Base-by-base conservation (phyloP, 2,329 filamentous ascomycete species). In the Microthyrium microscopicum region DNA sequence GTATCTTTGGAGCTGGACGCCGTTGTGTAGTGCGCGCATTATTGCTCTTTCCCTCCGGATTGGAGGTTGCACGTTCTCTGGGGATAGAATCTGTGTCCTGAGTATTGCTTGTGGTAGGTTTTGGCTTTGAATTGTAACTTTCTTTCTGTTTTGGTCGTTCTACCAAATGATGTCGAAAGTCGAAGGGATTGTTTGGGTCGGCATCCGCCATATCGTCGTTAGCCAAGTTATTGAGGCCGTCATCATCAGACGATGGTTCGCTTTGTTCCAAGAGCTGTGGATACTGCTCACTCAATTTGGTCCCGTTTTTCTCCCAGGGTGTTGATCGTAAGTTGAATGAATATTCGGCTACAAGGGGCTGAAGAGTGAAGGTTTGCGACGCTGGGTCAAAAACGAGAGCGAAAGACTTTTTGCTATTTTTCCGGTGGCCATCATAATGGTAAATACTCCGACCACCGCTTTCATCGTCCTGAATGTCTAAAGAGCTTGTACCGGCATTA, bases 321-420 rank as follows among this genome's bases (percentile, higher is more conserved):
- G 73, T 73, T 35, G 67, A 71, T 33, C 70, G 73, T 34, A 93
- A 58, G 53, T 93, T 94, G 76, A 93, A 85, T 47, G 82, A 76
- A 55, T 92, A 78, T 25, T 75, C 74, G n/a, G 75, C 77, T 49
- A 82, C 72, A 35, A 94, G 62, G 33, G 73, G 73, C 57, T 94
- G 83, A 35, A 94, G 66, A 19, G 89, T 73, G 43, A 89, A 89
- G 36, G 68, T 76, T 47, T 87, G 73, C 33, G 71, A 73, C 13
- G 64, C 60, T 6, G 76, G 65, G 52, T 92, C 80, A 48, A 87
- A 89, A 37, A 87, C 68, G 33, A 92, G 66, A 7, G 66, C 59
- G 30, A 55, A 57, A 7, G 51, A 48, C 41, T 50, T 52, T 38
- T 48, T 47, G 12, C 44, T 41, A 4, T 40, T 43, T 3, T 42